These are phyloP conservation scores for Ophiocordyceps camponoti-saundersi DNA, from an alignment of 2,329 filamentous ascomycete species.

Conservation along the genomic window DNA sequence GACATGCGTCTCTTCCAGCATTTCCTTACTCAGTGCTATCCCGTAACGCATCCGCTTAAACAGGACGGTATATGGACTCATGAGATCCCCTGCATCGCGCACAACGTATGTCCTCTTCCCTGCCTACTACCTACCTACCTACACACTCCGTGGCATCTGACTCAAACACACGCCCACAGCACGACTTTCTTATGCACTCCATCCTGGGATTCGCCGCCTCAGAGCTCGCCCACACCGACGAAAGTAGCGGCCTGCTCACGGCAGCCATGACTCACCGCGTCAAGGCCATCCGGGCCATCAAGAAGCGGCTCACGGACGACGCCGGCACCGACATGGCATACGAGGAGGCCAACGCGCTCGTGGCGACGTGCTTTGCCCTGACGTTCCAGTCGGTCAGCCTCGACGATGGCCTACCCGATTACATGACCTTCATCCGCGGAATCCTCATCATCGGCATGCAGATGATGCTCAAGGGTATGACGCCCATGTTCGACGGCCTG, in stretches of 20 bases:
- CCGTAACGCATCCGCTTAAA: constrained; percentile 41
- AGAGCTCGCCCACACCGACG: constrained; percentile 33
- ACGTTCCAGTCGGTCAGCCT: constrained; percentile 41
- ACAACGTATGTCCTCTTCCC: constrained; percentile 30
- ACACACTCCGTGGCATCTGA: not conserved
- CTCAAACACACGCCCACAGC: constrained; percentile 15
- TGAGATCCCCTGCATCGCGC: constrained; percentile 48
- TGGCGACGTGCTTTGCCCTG: constrained; percentile 41
- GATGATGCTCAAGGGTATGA: constrained; percentile 30
- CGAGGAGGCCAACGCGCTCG: constrained; percentile 40
- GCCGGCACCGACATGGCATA: constrained; percentile 22
- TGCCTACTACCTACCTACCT: not conserved
- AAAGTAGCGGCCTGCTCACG: constrained; percentile 31
- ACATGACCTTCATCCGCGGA: constrained; percentile 42
- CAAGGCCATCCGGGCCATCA: constrained; percentile 46
- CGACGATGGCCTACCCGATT: constrained; percentile 41
- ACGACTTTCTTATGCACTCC: constrained; percentile 54
- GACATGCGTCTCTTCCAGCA: constrained; percentile 57
- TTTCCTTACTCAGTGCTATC: constrained; percentile 43
- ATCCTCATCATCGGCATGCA: constrained; percentile 37
- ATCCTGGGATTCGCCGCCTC: constrained; percentile 53
- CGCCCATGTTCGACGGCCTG: constrained; percentile 32
- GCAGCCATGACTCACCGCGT: constrained; percentile 48
- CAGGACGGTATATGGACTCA: constrained; percentile 51
- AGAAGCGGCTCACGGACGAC: constrained; percentile 30